Evolutionary conservation across 2,329 filamentous ascomycete genomes (phyloP).

Genomic region (Volutella citrinella): DNA sequence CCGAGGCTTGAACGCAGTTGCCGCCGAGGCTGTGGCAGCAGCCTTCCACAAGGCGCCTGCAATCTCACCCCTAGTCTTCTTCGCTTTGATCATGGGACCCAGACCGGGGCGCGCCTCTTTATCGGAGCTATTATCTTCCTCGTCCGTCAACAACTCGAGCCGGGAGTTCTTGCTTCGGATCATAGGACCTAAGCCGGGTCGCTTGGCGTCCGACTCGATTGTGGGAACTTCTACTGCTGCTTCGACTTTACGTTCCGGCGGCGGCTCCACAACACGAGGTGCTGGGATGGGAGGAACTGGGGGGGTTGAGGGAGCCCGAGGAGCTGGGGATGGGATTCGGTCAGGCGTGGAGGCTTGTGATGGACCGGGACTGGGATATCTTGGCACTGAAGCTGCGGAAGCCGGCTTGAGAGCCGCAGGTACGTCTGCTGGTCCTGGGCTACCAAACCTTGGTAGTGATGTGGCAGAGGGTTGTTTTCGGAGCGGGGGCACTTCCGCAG

Average conservation of each 20-base stretch:
- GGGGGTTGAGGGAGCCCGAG: constrained; percentile 8
- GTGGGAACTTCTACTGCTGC: constrained; percentile 6
- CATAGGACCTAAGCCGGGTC: constrained; percentile 70
- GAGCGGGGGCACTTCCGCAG: neutral
- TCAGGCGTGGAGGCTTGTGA: constrained; percentile 27
- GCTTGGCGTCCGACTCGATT: constrained; percentile 13
- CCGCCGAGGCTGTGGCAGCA: constrained; percentile 47
- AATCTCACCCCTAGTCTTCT: constrained; percentile 68
- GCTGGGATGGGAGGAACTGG: too few species aligned
- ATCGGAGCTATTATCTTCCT: constrained; percentile 40
- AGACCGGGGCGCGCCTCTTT: constrained; percentile 66
- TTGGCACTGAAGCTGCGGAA: neutral
- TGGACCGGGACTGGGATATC: constrained; percentile 3
- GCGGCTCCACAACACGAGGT: too few species aligned
- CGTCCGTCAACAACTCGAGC: constrained; percentile 72
- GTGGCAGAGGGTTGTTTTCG: neutral
- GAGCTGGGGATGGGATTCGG: constrained; percentile 18
- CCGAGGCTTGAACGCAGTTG: constrained; percentile 73
- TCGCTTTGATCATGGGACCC: constrained; percentile 87
- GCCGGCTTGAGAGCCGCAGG: too few species aligned
- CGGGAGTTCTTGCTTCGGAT: constrained; percentile 75
- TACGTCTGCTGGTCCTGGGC: too few species aligned
- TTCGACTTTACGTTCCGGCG: constrained; percentile 18
- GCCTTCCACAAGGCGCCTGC: constrained; percentile 78
- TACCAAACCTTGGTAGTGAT: too few species aligned